Evolutionary conservation across 768 basidiomycete species (phyloP).

Genomic region (Pleurotus salmoneostramineus): DNA sequence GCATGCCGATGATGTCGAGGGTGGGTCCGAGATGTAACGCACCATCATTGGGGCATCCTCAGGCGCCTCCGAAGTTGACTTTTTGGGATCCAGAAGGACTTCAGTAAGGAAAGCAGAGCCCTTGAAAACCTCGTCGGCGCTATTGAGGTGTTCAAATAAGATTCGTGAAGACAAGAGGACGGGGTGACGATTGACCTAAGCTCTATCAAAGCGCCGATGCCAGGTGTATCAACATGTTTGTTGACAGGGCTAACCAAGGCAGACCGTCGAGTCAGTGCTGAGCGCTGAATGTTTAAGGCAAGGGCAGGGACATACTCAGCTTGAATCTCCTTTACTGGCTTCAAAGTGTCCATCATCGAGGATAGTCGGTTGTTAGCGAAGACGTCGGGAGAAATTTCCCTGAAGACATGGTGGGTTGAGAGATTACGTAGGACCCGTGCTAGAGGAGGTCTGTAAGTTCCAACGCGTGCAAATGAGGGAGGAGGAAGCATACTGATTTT

Average conservation of each 20-base stretch:
- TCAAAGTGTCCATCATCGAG: constrained; percentile 24
- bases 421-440: constrained; percentile 30
- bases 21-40: neutral
- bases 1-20: neutral
- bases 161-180: neutral
- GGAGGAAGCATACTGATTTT: constrained; percentile 23
- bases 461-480: neutral
- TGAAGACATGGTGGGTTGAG: constrained; percentile 30
- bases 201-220: constrained; percentile 13
- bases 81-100: constrained; percentile 14
- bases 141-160: neutral
- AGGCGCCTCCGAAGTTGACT: neutral
- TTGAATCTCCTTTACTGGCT: constrained; percentile 20
- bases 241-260: constrained; percentile 12
- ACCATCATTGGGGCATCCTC: constrained; percentile 6
- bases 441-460: constrained; percentile 7
- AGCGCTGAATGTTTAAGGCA: neutral
- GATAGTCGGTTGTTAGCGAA: constrained; percentile 33
- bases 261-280: neutral
- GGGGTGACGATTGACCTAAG: constrained; percentile 7
- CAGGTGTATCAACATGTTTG: constrained; percentile 14
- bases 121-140: constrained; percentile 19
- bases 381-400: constrained; percentile 26
- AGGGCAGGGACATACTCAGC: constrained; percentile 18
- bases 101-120: constrained; percentile 13